These are phyloP conservation scores for Aspergillus cavernicola DNA, from an alignment of 495 filamentous ascomycete genomes.

Conservation along the genomic window DNA sequence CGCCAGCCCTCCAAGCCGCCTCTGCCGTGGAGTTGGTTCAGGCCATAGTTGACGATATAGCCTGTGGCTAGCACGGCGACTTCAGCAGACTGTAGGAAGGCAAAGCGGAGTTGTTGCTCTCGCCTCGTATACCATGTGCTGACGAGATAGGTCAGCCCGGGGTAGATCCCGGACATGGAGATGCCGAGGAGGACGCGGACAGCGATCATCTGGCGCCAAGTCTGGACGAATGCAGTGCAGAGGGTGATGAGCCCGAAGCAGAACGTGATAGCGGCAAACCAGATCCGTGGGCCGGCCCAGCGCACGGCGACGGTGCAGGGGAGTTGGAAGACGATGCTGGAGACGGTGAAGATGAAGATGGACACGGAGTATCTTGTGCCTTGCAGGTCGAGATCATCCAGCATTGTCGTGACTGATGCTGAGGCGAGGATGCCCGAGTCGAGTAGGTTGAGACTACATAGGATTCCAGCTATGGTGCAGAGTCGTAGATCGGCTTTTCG, in stretches of 20 bases:
- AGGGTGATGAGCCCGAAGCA: conserved; percentile 69
- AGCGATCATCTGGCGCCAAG: conserved; percentile 71
- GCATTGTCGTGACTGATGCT: conserved; percentile 73
- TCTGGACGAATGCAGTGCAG: conserved; percentile 62
- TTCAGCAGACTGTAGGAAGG: conserved; percentile 67
- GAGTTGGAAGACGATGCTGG: conserved; percentile 70
- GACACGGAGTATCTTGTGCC: conserved; percentile 66
- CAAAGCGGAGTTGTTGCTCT: conserved; percentile 74
- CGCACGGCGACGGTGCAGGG: conserved; percentile 70
- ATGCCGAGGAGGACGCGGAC: conserved; percentile 69
- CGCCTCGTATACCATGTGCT: conserved; percentile 68
- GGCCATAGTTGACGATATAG: conserved; percentile 66
- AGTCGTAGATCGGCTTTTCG: conserved; percentile 69
- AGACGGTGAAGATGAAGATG: conserved; percentile 77
- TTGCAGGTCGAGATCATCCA: conserved; percentile 58
- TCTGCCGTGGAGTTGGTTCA: conserved; percentile 60
- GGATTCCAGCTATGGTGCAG: conserved; percentile 69
- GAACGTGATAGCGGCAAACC: conserved; percentile 66
- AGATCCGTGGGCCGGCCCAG: conserved; percentile 62
- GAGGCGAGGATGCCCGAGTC: conserved; percentile 76
- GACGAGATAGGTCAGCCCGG: conserved; percentile 67
- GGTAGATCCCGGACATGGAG: conserved; percentile 64
- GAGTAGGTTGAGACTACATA: conserved; percentile 69
- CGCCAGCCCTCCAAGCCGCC: conserved; percentile 66
- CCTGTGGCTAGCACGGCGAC: conserved; percentile 67